Evolutionary conservation across 495 filamentous ascomycete genomes (phyloP).

Genomic region (Aspergillus olivimuriae): DNA sequence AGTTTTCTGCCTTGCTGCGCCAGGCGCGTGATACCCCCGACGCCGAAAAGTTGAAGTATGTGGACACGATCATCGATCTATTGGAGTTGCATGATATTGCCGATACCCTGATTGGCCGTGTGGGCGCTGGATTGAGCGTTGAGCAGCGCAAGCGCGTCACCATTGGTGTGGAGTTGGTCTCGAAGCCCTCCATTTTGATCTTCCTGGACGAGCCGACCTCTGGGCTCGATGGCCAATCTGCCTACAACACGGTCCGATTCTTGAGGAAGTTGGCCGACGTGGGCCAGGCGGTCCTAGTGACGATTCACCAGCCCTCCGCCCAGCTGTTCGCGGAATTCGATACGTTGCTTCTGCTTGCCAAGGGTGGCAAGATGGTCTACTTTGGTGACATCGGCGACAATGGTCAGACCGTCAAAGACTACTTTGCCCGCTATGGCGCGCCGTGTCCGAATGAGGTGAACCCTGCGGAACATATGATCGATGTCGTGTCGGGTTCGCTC

Average conservation of each 20-base stretch:
- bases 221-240: slow-evolving; percentile 58
- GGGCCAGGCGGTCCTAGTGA: slow-evolving; percentile 66
- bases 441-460: slow-evolving; percentile 65
- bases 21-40: slow-evolving; percentile 44
- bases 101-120: slow-evolving; percentile 46
- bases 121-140: slow-evolving; percentile 47
- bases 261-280: slow-evolving; percentile 57
- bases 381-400: slow-evolving; percentile 59
- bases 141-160: slow-evolving; percentile 61
- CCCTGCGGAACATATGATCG: slow-evolving; percentile 91
- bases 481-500: slow-evolving; percentile 54
- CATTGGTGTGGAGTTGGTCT: slow-evolving; percentile 63
- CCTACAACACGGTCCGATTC: slow-evolving; percentile 60
- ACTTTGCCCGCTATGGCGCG: slow-evolving; percentile 72
- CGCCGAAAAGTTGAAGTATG: slow-evolving; percentile 54
- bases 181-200: slow-evolving; percentile 60
- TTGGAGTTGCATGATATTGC: slow-evolving; percentile 53
- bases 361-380: slow-evolving; percentile 66
- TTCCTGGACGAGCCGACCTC: slow-evolving; percentile 78
- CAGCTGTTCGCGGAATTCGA: slow-evolving; percentile 72
- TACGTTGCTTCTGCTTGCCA: slow-evolving; percentile 59
- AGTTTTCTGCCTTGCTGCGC: slow-evolving; percentile 53
- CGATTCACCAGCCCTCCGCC: slow-evolving; percentile 72
- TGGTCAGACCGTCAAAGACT: slow-evolving; percentile 50
- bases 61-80: slow-evolving; percentile 51